A percentile compares a stretch with the other conserved stretches of the same genome.
Evolutionary conservation across 176 grass and related monocot genomes (phyloP).

Genomic region (Dendrocalamus sinicus): DNA sequence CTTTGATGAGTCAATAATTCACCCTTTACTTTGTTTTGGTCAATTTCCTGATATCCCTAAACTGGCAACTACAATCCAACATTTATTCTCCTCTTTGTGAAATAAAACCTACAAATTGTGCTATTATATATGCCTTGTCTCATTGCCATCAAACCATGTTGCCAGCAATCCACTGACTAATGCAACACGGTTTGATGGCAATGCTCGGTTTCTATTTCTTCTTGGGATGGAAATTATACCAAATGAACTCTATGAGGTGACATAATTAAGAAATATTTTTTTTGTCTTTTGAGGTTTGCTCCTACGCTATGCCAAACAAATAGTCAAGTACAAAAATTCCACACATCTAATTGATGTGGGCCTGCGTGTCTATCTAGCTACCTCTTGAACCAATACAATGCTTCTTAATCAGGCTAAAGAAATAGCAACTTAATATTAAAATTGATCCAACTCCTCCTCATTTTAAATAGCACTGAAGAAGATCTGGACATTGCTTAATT

Average conservation of each 20-base stretch:
- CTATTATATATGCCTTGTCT: background rate
- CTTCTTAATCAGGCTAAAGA: background rate
- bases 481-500: background rate
- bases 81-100: background rate
- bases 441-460: background rate
- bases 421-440: background rate
- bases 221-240: slow-evolving; percentile 62
- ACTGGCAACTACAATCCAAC: background rate
- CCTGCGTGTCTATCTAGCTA: background rate
- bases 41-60: background rate
- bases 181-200: background rate
- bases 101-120: background rate
- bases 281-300: background rate
- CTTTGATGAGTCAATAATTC: background rate
- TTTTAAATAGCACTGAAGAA: background rate
- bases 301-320: too few relatives aligned
- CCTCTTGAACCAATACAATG: background rate
- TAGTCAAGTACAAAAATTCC: background rate
- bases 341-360: background rate
- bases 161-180: slow-evolving; percentile 53
- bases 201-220: slow-evolving; percentile 36
- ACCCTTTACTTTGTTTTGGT: background rate
- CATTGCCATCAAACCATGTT: slow-evolving; percentile 15
- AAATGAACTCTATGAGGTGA: slow-evolving; percentile 61
- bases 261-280: background rate